Base-by-base conservation (phyloP, 352 stramenopile species). In the Phytophthora pistaciae region DNA sequence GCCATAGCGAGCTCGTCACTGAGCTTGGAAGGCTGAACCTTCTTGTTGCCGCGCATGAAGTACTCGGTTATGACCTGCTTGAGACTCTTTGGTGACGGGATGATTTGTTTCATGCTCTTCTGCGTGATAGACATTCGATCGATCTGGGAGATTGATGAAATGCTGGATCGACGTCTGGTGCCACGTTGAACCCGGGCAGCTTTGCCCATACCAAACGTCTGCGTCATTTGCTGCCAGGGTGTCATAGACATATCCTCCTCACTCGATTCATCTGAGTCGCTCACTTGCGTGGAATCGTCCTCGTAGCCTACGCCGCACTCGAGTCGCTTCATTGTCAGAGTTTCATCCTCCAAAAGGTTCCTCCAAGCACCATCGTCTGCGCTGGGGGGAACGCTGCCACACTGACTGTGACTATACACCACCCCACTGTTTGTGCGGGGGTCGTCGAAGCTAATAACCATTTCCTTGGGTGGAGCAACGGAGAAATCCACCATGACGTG, bases 181-280 rank as follows among this genome's bases (percentile, higher is more conserved):
- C 27, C 38, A 18, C 77, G 72, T 44, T 72, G 68, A 18, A 66
- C 62, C 4, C 78, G 66, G 13, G 44, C 25, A 58, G 56, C 57
- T 54, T 88, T 87, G n/a, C 74, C 75, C 78, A 94, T 94, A 29
- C 87, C 85, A 38, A 94, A 92, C 6, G 85, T 94, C 48, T 92
- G 86, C 1, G 87, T 94, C 85, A 94, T 94, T 68, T 94, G 87
- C 54, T 94, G 87, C 87, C 87, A 94, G 18, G 86, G 87, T 1
- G 87, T 93, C 83, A 94, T 91, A 25, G 64, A 86, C 75, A 91
- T 87, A 54, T 94, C 84, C 60, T 88, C 84, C 31, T 94, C 87
- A 27, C 83, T 92, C 21, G 83, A 92, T 27, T 93, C 84, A 36
- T 89, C 85, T 23, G 84, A 94, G 72, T 94, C 87, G 54, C 87